Evolutionary conservation across 2,329 filamentous ascomycete genomes (phyloP).

Genomic region (Phialophora macrospora): DNA sequence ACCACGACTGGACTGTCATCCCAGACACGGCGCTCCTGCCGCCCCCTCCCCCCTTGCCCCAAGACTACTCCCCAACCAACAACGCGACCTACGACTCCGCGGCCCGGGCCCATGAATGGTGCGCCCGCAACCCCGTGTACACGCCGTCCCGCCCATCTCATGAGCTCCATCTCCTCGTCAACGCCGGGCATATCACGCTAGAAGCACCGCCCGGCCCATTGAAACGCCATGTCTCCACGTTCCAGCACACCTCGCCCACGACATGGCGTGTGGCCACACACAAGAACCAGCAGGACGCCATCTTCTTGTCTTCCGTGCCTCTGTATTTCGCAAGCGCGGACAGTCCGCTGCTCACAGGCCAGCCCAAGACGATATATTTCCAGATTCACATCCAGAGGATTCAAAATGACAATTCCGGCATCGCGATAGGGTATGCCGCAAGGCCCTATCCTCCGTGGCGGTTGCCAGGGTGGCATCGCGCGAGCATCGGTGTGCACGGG

Average conservation of each 20-base stretch:
- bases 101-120: slow-evolving; percentile 62
- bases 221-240: slow-evolving; percentile 6
- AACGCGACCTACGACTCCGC: slow-evolving; percentile 62
- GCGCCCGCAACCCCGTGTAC: slow-evolving; percentile 57
- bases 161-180: slow-evolving; percentile 50
- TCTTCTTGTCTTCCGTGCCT: slow-evolving; percentile 60
- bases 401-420: slow-evolving; percentile 55
- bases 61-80: slow-evolving; percentile 60
- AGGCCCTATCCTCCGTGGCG: slow-evolving; percentile 67
- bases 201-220: slow-evolving; percentile 44
- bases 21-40: slow-evolving; percentile 65
- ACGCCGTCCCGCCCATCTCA: slow-evolving; percentile 52
- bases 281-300: slow-evolving; percentile 54
- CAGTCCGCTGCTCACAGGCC: slow-evolving; percentile 54
- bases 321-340: slow-evolving; percentile 60
- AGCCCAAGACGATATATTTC: slow-evolving; percentile 63
- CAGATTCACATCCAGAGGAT: slow-evolving; percentile 58
- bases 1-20: slow-evolving; percentile 67
- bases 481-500: slow-evolving; percentile 64
- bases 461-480: slow-evolving; percentile 67
- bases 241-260: slow-evolving; percentile 25
- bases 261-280: slow-evolving; percentile 53
- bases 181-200: slow-evolving; percentile 53
- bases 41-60: slow-evolving; percentile 61
- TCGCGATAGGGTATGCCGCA: slow-evolving; percentile 65